These are phyloP conservation scores for Cyclocybe cylindracea DNA, from an alignment of 768 basidiomycete genomes.

Conservation along the genomic window DNA sequence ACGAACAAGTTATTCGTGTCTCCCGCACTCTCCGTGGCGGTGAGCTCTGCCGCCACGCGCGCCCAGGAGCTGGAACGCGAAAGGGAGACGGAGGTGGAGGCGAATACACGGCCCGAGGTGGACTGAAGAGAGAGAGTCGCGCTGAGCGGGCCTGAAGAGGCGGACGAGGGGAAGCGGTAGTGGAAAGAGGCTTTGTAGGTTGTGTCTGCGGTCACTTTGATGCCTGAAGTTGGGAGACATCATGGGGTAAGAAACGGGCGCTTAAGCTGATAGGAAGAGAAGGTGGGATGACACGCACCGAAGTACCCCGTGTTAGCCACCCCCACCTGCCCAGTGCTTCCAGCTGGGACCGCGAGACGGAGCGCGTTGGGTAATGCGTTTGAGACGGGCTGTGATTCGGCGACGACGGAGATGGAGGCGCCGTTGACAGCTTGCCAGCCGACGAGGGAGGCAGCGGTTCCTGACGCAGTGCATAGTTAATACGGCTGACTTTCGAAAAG, in stretches of 20 bases:
- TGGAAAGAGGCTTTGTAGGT: slow-evolving; percentile 53
- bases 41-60: slow-evolving; percentile 43
- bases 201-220: slow-evolving; percentile 55
- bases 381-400: slow-evolving; percentile 15
- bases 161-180: slow-evolving; percentile 38
- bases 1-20: slow-evolving; percentile 52
- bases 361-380: slow-evolving; percentile 17
- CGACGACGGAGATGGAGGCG: slow-evolving; percentile 14
- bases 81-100: slow-evolving; percentile 24
- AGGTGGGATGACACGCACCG: background rate
- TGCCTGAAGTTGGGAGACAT: slow-evolving; percentile 31
- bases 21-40: slow-evolving; percentile 38
- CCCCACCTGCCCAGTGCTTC: slow-evolving; percentile 16
- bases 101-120: slow-evolving; percentile 41
- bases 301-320: slow-evolving; percentile 16
- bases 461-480: background rate
- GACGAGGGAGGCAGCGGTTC: slow-evolving; percentile 7
- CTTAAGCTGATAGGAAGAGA: too few relatives aligned
- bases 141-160: slow-evolving; percentile 28
- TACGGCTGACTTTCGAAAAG: too few relatives aligned
- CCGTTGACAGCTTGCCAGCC: slow-evolving; percentile 16
- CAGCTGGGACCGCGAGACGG: slow-evolving; percentile 15
- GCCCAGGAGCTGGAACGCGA: slow-evolving; percentile 44
- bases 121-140: slow-evolving; percentile 38
- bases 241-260: too few relatives aligned